These are phyloP conservation scores for Naganishia vishniacii DNA, from an alignment of 768 basidiomycete species.

Conservation along the genomic window DNA sequence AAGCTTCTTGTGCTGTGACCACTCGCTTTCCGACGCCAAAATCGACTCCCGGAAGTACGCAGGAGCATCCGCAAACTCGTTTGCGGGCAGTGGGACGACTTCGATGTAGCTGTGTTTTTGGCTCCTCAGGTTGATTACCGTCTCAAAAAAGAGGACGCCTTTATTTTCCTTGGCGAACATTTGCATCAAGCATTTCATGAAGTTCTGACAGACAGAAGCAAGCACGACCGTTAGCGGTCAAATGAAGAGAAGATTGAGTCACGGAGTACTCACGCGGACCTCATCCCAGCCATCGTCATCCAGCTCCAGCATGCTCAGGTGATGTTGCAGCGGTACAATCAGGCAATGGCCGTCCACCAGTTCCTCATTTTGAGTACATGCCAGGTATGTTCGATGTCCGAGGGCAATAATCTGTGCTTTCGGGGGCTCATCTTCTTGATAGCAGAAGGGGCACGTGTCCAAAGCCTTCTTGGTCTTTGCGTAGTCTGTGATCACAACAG, in stretches of 20 bases:
- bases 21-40: constrained; percentile 83
- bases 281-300: constrained; percentile 99
- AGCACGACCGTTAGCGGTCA: too few relatives aligned
- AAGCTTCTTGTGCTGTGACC: constrained; percentile 96
- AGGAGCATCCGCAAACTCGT: constrained; percentile 75
- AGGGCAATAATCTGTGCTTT: constrained; percentile 82
- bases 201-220: constrained; percentile 53
- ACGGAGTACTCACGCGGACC: constrained; percentile 61
- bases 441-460: constrained; percentile 79
- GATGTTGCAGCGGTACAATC: constrained; percentile 93
- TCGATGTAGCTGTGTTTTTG: constrained; percentile 93
- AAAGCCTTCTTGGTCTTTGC: constrained; percentile 87
- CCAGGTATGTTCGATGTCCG: constrained; percentile 85
- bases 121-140: constrained; percentile 74
- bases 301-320: constrained; percentile 80
- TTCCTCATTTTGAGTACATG: constrained; percentile 79
- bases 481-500: constrained; percentile 61
- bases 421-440: constrained; percentile 79
- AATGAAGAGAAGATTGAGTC: background rate
- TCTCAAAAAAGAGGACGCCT: constrained; percentile 93
- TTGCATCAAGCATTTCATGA: constrained; percentile 87
- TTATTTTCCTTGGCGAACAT: constrained; percentile 91
- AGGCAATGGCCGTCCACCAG: constrained; percentile 86
- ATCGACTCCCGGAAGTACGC: constrained; percentile 98
- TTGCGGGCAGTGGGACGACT: constrained; percentile 86